Conservation (phyloP, 1,284 basidiomycete genomes). For the Taiwanofungus camphoratus region DNA sequence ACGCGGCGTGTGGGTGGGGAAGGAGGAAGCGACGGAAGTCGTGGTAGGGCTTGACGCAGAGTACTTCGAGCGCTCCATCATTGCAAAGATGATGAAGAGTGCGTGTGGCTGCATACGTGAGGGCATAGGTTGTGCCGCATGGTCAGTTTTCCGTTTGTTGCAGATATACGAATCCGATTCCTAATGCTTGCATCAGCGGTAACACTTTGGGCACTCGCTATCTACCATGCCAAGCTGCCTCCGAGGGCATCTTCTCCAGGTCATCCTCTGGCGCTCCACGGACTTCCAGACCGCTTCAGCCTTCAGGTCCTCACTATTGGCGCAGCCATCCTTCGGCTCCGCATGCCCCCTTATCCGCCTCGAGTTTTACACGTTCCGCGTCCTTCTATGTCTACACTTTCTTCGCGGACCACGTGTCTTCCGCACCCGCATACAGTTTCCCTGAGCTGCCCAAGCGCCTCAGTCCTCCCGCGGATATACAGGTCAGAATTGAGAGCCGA, state of each 20-base stretch:
- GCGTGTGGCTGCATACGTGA: slow-evolving; percentile 59
- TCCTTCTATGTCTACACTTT: slow-evolving; percentile 40
- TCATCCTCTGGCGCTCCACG: slow-evolving; percentile 14
- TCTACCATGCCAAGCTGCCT: slow-evolving; percentile 51
- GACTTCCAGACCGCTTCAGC: slow-evolving; percentile 28
- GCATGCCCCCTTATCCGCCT: slow-evolving; percentile 12
- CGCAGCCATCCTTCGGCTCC: slow-evolving; percentile 21
- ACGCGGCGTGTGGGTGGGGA: slow-evolving; percentile 52
- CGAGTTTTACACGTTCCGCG: slow-evolving; percentile 5
- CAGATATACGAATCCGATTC: slow-evolving; percentile 7
- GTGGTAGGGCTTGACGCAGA: slow-evolving; percentile 47
- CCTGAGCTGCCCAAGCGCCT: slow-evolving; percentile 8
- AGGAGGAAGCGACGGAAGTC: slow-evolving; percentile 39
- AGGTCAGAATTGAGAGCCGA: slow-evolving; percentile 1
- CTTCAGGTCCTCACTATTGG: slow-evolving; percentile 44
- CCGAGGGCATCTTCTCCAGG: slow-evolving; percentile 38
- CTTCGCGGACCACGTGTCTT: slow-evolving; percentile 38
- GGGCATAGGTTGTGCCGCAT: slow-evolving; percentile 57
- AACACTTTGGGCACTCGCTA: slow-evolving; percentile 59
- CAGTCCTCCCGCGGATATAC: not conserved
- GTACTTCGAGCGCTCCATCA: slow-evolving; percentile 46
- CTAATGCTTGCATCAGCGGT: slow-evolving; percentile 35
- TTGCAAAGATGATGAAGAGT: slow-evolving; percentile 44
- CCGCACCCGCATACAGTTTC: slow-evolving; percentile 27
- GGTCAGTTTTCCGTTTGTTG: slow-evolving; percentile 33